A percentile compares a stretch with the other conserved stretches of the same genome.
These are phyloP conservation scores for Nemania sp. DNA, from an alignment of 2,329 filamentous ascomycete genomes.

Conservation along the genomic window DNA sequence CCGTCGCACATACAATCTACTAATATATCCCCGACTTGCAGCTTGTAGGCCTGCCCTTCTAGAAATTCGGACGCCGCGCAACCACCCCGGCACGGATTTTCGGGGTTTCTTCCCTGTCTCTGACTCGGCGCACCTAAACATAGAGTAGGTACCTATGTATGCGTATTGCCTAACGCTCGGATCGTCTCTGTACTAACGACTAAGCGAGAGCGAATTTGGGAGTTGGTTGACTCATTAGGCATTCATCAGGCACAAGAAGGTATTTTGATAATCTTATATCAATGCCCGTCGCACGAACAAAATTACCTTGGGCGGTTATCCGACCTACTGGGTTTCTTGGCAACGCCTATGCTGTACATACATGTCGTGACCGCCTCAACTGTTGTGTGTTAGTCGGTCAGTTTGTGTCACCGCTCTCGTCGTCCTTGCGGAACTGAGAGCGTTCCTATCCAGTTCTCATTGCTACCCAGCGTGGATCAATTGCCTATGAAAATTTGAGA, in stretches of 20 bases:
- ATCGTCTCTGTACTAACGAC: neutral
- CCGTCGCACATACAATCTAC: slow-evolving; percentile 9
- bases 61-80: slow-evolving; percentile 4
- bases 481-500: neutral
- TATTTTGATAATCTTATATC: slow-evolving; percentile 18
- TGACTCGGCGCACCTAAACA: slow-evolving; percentile 15
- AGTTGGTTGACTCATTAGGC: slow-evolving; percentile 14
- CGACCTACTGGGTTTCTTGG: neutral
- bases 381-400: neutral
- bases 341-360: neutral
- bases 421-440: neutral
- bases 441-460: neutral
- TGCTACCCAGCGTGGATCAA: neutral
- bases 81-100: slow-evolving; percentile 14
- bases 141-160: neutral
- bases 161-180: neutral
- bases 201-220: neutral
- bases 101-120: neutral
- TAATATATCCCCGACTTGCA: neutral
- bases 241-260: slow-evolving; percentile 10
- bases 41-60: neutral
- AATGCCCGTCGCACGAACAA: slow-evolving; percentile 5
- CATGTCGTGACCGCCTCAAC: neutral
- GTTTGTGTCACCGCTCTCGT: neutral
- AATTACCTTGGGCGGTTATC: too few species aligned